A percentile compares a stretch with the other conserved stretches of the same genome.
phyloP scores from a whole-genome alignment of 192 early-diverging fungal genomes.

The Podila verticillata region DNA sequence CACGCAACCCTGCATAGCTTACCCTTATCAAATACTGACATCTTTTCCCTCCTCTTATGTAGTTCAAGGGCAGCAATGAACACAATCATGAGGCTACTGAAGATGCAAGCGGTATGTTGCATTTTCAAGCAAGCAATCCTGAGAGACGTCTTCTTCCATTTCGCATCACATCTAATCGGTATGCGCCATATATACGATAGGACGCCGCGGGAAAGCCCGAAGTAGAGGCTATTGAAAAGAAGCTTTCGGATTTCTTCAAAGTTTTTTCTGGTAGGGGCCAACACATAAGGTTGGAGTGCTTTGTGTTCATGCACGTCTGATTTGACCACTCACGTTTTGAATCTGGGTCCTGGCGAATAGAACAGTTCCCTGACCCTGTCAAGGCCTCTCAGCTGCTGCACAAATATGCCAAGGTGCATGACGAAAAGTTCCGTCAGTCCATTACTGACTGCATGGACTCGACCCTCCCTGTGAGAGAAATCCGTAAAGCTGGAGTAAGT shows the following conservation, averaged over 20 bases:
- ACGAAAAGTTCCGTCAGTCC: slow-evolving; percentile 70
- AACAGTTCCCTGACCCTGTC: slow-evolving; percentile 70
- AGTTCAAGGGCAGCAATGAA: slow-evolving; percentile 69
- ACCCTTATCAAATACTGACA: neutral
- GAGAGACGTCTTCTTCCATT: too few relatives aligned
- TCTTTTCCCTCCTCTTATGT: neutral
- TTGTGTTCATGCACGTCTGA: neutral
- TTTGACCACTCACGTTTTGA: neutral
- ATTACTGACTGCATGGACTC: slow-evolving; percentile 80
- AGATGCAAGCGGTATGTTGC: too few relatives aligned
- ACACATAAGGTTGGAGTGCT: neutral
- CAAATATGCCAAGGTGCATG: slow-evolving; percentile 77
- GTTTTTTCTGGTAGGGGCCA: slow-evolving; percentile 58
- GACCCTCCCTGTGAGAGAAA: slow-evolving; percentile 70
- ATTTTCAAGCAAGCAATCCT: too few relatives aligned
- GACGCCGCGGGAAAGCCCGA: slow-evolving; percentile 8
- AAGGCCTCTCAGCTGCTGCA: slow-evolving; percentile 69
- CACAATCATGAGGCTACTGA: slow-evolving; percentile 69
- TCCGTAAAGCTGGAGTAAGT: slow-evolving; percentile 72
- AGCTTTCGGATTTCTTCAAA: slow-evolving; percentile 61
- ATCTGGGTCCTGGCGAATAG: slow-evolving; percentile 17
- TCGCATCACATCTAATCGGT: too few relatives aligned
- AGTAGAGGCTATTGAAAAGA: slow-evolving; percentile 54
- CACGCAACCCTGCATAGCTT: neutral
- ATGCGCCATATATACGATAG: too few relatives aligned